Evolutionary conservation across 2,329 filamentous ascomycete species (phyloP), one percentile per base, ranked within the genome.

Genomic region (Diaporthe sp.): DNA sequence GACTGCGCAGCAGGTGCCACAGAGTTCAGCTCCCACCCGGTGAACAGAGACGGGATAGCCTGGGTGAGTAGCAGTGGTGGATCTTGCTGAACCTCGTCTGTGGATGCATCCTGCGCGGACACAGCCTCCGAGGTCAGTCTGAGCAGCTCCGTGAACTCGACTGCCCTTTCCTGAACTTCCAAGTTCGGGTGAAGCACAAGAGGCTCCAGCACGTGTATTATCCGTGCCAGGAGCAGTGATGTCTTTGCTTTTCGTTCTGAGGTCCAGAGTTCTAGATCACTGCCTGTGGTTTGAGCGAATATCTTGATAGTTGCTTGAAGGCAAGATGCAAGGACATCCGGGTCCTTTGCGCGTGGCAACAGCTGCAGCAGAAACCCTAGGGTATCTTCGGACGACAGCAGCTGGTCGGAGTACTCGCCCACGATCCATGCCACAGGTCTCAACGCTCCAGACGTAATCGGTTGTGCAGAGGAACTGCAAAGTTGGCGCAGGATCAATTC

Each of bases 121-220:
- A 91, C 91, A 19, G 96, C 95, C 85, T 99, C 97, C 1, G 92
- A 92, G 2, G 95, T 95, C 59, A 99, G 88, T 75, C 95, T 95
- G 80, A 98, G 91, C 17, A 98, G 88, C 82, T 99, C 97, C 0
- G 95, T 89, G 79, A 98, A 97, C 81, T 98, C 96, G 1, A 98
- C 96, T 4, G 96, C 94, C 74, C 97, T 92, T 83, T 98, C 97
- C 84, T 99, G 97, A 4, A 99, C 95, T 82, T 99, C 97, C 1
- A 99, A 88, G 79, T 92, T 95, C 0, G 96, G 96, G 82, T 98
- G 95, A 55, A 93, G 88, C 0, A 92, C 92, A 22, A 98, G 84
- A 0, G 92, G 91, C 80, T 98, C 96, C 31, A 98, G 86, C 65
- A 94, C 93, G 82, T 97, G 91, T 28, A 98, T 90, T 9, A 98